Evolutionary conservation across 108 stramenopile species (phyloP).

Genomic region (Skeletonema costatum): DNA sequence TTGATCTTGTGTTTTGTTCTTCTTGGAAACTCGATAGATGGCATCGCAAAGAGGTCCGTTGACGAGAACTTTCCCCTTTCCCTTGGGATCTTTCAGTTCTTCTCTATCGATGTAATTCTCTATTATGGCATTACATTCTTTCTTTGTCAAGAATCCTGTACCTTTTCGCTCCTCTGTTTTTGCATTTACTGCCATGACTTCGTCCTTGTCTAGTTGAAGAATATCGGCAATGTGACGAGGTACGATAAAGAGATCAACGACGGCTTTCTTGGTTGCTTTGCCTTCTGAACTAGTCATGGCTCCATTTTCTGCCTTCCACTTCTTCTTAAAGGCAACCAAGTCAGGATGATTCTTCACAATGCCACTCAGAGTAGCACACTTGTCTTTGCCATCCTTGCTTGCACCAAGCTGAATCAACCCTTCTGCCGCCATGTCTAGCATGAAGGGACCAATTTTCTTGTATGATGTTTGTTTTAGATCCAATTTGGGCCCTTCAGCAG

Average conservation of each 20-base stretch:
- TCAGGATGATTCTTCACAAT: constrained; percentile 57
- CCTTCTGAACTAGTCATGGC: constrained; percentile 1
- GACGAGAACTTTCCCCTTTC: constrained; percentile 43
- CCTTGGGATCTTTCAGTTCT: constrained; percentile 39
- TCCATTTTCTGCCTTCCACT: constrained; percentile 40
- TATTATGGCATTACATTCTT: constrained; percentile 69
- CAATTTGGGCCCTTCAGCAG: constrained; percentile 44
- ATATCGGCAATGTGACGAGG: constrained; percentile 56
- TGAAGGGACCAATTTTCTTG: constrained; percentile 81
- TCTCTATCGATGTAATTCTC: constrained; percentile 67
- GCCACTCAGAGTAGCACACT: constrained; percentile 53
- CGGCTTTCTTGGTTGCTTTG: constrained; percentile 49
- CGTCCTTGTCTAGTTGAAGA: constrained; percentile 62
- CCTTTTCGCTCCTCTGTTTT: constrained; percentile 75
- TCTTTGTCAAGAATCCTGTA: constrained; percentile 73
- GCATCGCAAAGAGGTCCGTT: constrained; percentile 84
- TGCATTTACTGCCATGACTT: constrained; percentile 74
- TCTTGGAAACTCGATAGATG: constrained; percentile 59
- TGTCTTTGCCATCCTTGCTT: constrained; percentile 60
- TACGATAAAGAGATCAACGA: constrained; percentile 68
- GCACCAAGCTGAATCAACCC: constrained; percentile 65
- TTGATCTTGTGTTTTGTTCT: constrained; percentile 23
- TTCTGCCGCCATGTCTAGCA: constrained; percentile 54
- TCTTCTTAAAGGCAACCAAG: constrained; percentile 29
- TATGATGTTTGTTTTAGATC: constrained; percentile 72